Evolutionary conservation across 495 filamentous ascomycete species (phyloP).

Genomic region (Aspergillus bertholletiae): DNA sequence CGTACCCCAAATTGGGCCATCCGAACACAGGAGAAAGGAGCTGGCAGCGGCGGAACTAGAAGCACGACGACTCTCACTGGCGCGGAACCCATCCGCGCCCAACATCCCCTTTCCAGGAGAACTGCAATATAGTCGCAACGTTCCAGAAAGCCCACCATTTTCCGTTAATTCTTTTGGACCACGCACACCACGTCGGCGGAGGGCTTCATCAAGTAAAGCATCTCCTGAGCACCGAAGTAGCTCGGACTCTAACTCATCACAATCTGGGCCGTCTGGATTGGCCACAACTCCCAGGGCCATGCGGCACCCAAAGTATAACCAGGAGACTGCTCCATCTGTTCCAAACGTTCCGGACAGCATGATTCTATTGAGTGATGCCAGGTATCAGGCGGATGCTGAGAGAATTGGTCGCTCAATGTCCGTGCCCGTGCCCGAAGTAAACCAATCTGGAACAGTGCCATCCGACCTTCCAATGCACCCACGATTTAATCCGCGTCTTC

Average conservation of each 20-base stretch:
- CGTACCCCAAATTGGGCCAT: slow-evolving; percentile 25
- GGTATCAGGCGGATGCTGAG: slow-evolving; percentile 59
- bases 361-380: slow-evolving; percentile 55
- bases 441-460: slow-evolving; percentile 38
- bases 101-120: slow-evolving; percentile 78
- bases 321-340: slow-evolving; percentile 57
- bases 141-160: slow-evolving; percentile 32
- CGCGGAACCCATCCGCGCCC: slow-evolving; percentile 72
- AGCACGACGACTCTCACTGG: slow-evolving; percentile 77
- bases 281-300: slow-evolving; percentile 84
- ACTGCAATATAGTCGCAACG: slow-evolving; percentile 31
- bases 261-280: slow-evolving; percentile 56
- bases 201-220: slow-evolving; percentile 35
- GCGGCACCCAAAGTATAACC: slow-evolving; percentile 69
- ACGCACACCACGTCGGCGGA: slow-evolving; percentile 33
- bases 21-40: slow-evolving; percentile 59
- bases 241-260: slow-evolving; percentile 40
- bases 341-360: slow-evolving; percentile 60
- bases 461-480: slow-evolving; percentile 52
- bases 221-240: slow-evolving; percentile 45
- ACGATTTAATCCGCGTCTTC: slow-evolving; percentile 52
- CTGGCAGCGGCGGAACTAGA: slow-evolving; percentile 82
- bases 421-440: slow-evolving; percentile 62
- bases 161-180: slow-evolving; percentile 41
- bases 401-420: slow-evolving; percentile 65